Conservation (phyloP, 2,329 filamentous ascomycete species). For the Pseudogymnoascus sp. region DNA sequence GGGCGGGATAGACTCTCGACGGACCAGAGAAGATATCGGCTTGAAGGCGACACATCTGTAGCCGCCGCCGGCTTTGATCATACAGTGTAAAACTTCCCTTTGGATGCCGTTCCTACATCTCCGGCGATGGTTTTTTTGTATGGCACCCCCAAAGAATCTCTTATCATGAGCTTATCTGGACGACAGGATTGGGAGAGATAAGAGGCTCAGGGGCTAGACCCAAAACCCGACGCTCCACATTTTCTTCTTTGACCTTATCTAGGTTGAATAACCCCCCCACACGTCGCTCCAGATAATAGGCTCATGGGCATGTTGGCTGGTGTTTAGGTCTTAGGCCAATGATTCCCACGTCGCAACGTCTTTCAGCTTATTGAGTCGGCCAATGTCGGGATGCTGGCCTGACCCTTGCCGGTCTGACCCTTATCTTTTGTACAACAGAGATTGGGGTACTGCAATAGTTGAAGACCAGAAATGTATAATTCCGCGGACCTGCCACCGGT, state of each 20-base stretch:
- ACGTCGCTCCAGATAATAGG: background rate
- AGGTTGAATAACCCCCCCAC: background rate
- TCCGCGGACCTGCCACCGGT: background rate
- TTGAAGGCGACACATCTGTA: background rate
- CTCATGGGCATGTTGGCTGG: background rate
- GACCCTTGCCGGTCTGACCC: background rate
- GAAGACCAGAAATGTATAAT: constrained; percentile 1
- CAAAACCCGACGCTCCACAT: background rate
- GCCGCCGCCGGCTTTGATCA: background rate
- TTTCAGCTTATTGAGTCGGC: background rate
- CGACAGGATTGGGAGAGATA: background rate
- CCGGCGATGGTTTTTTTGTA: background rate
- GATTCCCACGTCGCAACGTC: background rate
- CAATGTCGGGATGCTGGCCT: background rate
- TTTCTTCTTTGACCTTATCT: background rate
- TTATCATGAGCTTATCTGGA: constrained; percentile 8
- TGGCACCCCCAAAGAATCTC: background rate
- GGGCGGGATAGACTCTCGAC: background rate
- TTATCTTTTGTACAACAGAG: background rate
- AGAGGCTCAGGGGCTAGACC: background rate
- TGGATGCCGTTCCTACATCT: background rate
- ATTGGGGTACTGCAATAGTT: background rate
- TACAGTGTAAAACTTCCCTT: background rate
- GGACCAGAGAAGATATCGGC: background rate
- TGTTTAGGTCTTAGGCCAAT: background rate